phyloP scores from a whole-genome alignment of 2,329 filamentous ascomycete species.

The Colletotrichum shisoi region DNA sequence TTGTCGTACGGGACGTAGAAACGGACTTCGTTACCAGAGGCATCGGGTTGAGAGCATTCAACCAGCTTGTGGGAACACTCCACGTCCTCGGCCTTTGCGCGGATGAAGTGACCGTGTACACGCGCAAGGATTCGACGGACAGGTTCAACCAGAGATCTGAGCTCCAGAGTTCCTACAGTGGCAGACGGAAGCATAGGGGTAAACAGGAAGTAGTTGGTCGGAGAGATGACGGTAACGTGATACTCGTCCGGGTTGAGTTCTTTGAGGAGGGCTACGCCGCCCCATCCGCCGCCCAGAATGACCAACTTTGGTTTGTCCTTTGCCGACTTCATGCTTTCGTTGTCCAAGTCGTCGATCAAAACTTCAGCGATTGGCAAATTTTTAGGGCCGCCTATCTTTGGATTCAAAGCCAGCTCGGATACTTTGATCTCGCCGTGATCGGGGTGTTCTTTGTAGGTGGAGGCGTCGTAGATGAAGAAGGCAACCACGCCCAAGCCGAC shows the following conservation, averaged over 20 bases:
- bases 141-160: conserved; percentile 91
- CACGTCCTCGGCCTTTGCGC: conserved; percentile 84
- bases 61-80: conserved; percentile 92
- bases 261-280: conserved; percentile 89
- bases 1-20: conserved; percentile 99
- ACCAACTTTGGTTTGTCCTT: conserved; percentile 93
- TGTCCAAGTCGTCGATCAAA: conserved; percentile 88
- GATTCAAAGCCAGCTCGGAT: conserved; percentile 82
- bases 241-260: conserved; percentile 89
- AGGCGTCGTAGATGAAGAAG: conserved; percentile 94
- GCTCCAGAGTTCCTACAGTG: conserved; percentile 91
- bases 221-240: conserved; percentile 93
- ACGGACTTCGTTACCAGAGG: conserved; percentile 73
- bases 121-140: conserved; percentile 82
- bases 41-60: conserved; percentile 79
- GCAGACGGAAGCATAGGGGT: conserved; percentile 98
- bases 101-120: conserved; percentile 87
- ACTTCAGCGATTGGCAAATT: conserved; percentile 91
- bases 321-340: conserved; percentile 69
- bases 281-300: conserved; percentile 93
- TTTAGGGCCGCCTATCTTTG: conserved; percentile 86
- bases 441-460: conserved; percentile 80
- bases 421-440: conserved; percentile 77
- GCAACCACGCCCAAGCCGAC: conserved; percentile 73
- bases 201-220: conserved; percentile 96